These are phyloP conservation scores for Gossypium stocksii DNA, from an alignment of 345 rosid genomes.

Conservation along the genomic window DNA sequence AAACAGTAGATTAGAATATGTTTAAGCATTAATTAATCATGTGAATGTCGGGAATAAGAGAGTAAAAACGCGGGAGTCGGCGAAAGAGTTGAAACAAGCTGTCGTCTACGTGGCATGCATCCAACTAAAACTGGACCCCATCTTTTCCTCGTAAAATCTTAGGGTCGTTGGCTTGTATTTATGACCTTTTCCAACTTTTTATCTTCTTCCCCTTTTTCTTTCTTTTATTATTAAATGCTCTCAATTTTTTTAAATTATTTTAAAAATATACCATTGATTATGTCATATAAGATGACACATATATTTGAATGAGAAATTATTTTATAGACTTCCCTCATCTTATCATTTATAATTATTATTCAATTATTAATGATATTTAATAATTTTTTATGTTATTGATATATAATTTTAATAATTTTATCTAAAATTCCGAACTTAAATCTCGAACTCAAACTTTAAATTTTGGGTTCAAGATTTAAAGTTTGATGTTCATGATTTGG, in stretches of 20 bases:
- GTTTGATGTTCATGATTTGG: fast-evolving
- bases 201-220: neutral
- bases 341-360: fast-evolving
- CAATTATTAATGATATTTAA: too few relatives aligned
- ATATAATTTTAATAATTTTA: too few relatives aligned
- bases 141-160: neutral
- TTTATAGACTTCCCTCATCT: fast-evolving
- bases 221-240: neutral
- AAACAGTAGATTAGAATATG: neutral
- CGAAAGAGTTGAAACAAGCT: neutral
- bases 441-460: fast-evolving
- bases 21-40: slow-evolving; percentile 1
- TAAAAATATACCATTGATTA: too few relatives aligned
- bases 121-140: slow-evolving; percentile 10
- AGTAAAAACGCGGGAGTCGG: neutral
- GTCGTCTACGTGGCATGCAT: neutral
- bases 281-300: too few relatives aligned
- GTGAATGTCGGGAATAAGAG: slow-evolving; percentile 11
- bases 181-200: neutral
- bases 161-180: too few relatives aligned
- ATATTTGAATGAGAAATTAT: too few relatives aligned
- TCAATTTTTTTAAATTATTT: too few relatives aligned
- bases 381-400: fast-evolving
- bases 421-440: too few relatives aligned
- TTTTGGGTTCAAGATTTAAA: fast-evolving